Evolutionary conservation across 257 asterid genomes (phyloP).

Genomic region (Nicotiana obtusifolia): DNA sequence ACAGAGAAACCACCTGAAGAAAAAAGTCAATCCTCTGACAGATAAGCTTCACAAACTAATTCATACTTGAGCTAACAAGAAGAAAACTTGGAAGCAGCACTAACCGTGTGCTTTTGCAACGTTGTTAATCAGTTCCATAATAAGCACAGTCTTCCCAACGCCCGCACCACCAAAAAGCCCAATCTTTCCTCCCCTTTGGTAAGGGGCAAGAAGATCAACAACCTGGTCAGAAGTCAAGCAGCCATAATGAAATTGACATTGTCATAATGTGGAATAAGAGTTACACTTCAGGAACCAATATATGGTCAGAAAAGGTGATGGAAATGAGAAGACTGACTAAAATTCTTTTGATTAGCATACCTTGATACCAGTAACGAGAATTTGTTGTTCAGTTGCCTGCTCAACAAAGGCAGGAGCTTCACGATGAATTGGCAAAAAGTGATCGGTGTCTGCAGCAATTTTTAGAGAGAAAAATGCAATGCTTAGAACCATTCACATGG

Average conservation of each 20-base stretch:
- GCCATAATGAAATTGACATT: neutral
- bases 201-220: conserved; percentile 94
- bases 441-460: conserved; percentile 62
- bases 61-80: neutral
- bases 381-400: conserved; percentile 94
- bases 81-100: conserved; percentile 9
- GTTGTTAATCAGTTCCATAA: conserved; percentile 91
- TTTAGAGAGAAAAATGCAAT: neutral
- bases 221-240: conserved; percentile 38
- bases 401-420: conserved; percentile 96
- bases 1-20: conserved; percentile 97
- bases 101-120: conserved; percentile 96
- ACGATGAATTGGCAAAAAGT: conserved; percentile 87
- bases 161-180: conserved; percentile 99
- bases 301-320: neutral
- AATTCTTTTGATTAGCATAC: conserved; percentile 24
- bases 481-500: neutral
- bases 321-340: neutral
- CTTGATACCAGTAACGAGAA: conserved; percentile 97
- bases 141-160: conserved; percentile 92
- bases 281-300: neutral
- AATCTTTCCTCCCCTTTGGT: conserved; percentile 98
- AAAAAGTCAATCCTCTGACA: neutral
- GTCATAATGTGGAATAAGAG: neutral
- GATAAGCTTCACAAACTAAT: neutral